Evolutionary conservation across 192 early-diverging fungal genomes (phyloP).

Genomic region (Coemansia sp.): DNA sequence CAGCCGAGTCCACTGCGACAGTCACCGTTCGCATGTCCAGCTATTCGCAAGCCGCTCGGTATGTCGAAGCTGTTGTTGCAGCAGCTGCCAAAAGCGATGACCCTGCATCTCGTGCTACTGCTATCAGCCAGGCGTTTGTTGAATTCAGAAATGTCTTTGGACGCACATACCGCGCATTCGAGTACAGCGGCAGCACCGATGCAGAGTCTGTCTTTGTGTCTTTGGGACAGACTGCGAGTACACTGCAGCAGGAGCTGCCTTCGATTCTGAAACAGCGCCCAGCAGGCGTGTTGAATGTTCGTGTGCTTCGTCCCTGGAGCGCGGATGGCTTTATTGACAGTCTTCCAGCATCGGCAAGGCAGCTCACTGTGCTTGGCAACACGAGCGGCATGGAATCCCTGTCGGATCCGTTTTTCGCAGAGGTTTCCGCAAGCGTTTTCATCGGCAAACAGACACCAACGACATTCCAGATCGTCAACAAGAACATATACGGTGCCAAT

Average conservation of each 20-base stretch:
- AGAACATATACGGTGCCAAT: constrained; percentile 20
- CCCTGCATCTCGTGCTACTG: constrained; percentile 11
- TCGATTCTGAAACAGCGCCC: constrained; percentile 34
- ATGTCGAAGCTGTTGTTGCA: constrained; percentile 30
- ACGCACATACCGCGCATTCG: constrained; percentile 71
- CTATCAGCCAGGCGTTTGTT: constrained; percentile 36
- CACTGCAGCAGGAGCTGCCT: constrained; percentile 58
- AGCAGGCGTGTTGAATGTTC: constrained; percentile 76
- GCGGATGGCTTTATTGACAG: constrained; percentile 66
- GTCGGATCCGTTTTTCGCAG: constrained; percentile 62
- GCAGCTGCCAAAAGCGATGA: background rate
- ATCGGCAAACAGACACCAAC: constrained; percentile 53
- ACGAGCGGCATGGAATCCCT: constrained; percentile 29
- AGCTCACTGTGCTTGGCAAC: constrained; percentile 75
- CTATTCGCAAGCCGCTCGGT: constrained; percentile 54
- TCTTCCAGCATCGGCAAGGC: constrained; percentile 67
- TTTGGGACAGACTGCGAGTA: constrained; percentile 62
- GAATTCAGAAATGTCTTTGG: constrained; percentile 55
- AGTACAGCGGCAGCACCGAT: constrained; percentile 72
- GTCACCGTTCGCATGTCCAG: constrained; percentile 57
- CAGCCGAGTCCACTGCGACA: constrained; percentile 57
- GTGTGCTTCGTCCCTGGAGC: constrained; percentile 85
- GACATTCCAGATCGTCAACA: constrained; percentile 1
- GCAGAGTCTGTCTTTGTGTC: constrained; percentile 81
- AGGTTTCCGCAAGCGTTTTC: constrained; percentile 69